Percentiles rank a stretch among this genome's conserved stretches.
Evolutionary conservation across 805 yeast genomes (phyloP).

Genomic region (Kazachstania martiniae): DNA sequence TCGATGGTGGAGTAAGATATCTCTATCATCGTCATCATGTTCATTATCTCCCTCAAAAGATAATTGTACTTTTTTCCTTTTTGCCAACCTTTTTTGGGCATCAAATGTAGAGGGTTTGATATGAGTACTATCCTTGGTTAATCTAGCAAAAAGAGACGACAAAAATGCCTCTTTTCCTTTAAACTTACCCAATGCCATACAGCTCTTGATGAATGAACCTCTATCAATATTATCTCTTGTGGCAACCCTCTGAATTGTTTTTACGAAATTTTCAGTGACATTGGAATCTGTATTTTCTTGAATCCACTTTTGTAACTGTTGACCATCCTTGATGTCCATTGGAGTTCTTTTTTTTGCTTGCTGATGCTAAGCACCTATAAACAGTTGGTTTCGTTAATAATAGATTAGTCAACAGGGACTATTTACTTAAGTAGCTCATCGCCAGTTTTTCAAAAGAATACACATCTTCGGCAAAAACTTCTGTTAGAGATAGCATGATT

Average conservation of each 20-base stretch:
- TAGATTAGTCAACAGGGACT: too few relatives aligned
- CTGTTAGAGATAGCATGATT: too few relatives aligned
- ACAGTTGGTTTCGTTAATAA: too few relatives aligned
- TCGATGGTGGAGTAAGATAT: not conserved
- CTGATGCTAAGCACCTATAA: too few relatives aligned
- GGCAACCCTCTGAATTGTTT: constrained; percentile 12
- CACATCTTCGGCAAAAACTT: too few relatives aligned
- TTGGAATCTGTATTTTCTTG: constrained; percentile 13
- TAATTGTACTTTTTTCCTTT: constrained; percentile 1
- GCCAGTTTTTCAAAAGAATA: too few relatives aligned
- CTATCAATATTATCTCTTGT: constrained; percentile 6
- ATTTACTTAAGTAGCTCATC: too few relatives aligned
- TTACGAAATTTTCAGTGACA: constrained; percentile 16
- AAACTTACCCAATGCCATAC: constrained; percentile 21
- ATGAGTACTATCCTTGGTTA: not conserved
- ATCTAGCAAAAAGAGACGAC: constrained; percentile 4
- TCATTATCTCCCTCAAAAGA: constrained; percentile 4
- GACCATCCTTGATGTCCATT: not conserved
- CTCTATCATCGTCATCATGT: constrained; percentile 2
- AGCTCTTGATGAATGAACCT: constrained; percentile 12
- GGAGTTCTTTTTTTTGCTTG: too few relatives aligned
- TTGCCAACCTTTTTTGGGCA: not conserved
- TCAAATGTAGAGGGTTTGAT: not conserved
- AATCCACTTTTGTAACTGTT: constrained; percentile 5
- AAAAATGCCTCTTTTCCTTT: constrained; percentile 11